Percentiles rank a stretch among this genome's conserved stretches.
Evolutionary conservation across 2,329 filamentous ascomycete genomes (phyloP).

Genomic region (Ophiostoma ips): DNA sequence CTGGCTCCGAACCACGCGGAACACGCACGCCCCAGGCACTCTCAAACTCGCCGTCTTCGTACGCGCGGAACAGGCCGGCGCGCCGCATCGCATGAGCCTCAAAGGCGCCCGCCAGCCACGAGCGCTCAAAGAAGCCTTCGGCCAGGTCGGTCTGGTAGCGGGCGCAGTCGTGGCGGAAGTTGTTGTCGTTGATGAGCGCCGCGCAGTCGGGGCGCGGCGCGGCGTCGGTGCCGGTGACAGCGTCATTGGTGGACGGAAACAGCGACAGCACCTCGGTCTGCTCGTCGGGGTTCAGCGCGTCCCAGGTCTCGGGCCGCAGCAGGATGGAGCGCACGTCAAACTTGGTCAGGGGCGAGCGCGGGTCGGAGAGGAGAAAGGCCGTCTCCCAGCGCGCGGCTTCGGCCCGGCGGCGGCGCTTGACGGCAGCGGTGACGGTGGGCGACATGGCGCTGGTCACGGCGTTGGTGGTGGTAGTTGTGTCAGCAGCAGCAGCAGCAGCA

Average conservation of each 20-base stretch:
- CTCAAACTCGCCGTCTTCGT: conserved; percentile 30
- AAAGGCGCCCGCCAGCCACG: conserved; percentile 40
- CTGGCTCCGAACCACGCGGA: conserved; percentile 15
- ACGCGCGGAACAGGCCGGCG: conserved; percentile 36
- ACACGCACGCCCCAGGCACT: conserved; percentile 33
- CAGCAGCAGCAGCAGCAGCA: not conserved
- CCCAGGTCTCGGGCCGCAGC: conserved; percentile 25
- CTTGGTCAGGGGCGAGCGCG: conserved; percentile 22
- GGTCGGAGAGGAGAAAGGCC: conserved; percentile 22
- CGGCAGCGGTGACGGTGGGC: not conserved
- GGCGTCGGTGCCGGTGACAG: conserved; percentile 18
- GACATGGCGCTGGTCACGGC: not conserved
- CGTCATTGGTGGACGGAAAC: conserved; percentile 18
- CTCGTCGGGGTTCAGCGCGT: conserved; percentile 21
- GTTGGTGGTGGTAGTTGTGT: not conserved
- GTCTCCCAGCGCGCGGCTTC: conserved; percentile 15
- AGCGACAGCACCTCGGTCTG: conserved; percentile 21
- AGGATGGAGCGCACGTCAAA: conserved; percentile 25
- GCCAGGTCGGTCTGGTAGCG: conserved; percentile 30
- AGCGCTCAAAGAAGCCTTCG: conserved; percentile 35
- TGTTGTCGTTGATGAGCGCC: conserved; percentile 27
- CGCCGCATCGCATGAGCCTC: conserved; percentile 34
- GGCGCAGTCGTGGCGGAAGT: conserved; percentile 29
- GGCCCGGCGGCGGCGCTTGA: conserved; percentile 9
- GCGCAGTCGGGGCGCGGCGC: conserved; percentile 24